phyloP scores from a whole-genome alignment of 2,329 filamentous ascomycete species.

The Colletotrichum melonis region DNA sequence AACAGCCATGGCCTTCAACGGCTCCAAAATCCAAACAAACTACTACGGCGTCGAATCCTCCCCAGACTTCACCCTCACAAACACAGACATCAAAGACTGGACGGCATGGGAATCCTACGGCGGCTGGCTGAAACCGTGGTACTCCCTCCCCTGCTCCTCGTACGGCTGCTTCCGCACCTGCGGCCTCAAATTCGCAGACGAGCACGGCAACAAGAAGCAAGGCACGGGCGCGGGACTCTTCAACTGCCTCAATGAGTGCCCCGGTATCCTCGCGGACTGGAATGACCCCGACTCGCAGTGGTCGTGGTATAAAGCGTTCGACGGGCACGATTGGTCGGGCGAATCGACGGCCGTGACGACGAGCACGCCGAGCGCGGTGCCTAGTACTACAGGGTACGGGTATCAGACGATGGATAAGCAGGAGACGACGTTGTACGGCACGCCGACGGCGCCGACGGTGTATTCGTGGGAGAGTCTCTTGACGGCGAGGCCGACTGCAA shows the following conservation, averaged over 20 bases:
- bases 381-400: background rate
- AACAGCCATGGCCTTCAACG: conserved; percentile 3
- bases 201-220: conserved; percentile 6
- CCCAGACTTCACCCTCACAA: background rate
- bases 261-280: conserved; percentile 19
- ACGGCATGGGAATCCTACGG: conserved; percentile 7
- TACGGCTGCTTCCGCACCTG: conserved; percentile 17
- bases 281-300: background rate
- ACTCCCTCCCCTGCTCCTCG: conserved; percentile 12
- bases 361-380: conserved; percentile 6
- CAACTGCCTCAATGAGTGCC: conserved; percentile 22
- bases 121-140: conserved; percentile 17
- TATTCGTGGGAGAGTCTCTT: background rate
- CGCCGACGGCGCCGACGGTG: background rate
- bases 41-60: conserved; percentile 1
- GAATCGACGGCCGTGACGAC: conserved; percentile 9
- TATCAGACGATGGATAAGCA: background rate
- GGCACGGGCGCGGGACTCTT: conserved; percentile 4
- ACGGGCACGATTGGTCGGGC: conserved; percentile 8
- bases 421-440: conserved; percentile 18
- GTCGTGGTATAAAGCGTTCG: conserved; percentile 9
- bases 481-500: background rate
- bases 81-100: conserved; percentile 11
- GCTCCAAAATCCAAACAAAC: background rate
- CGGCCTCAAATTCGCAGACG: conserved; percentile 18